phyloP scores from a whole-genome alignment of 495 filamentous ascomycete species.

The Lindgomyces ingoldianus region DNA sequence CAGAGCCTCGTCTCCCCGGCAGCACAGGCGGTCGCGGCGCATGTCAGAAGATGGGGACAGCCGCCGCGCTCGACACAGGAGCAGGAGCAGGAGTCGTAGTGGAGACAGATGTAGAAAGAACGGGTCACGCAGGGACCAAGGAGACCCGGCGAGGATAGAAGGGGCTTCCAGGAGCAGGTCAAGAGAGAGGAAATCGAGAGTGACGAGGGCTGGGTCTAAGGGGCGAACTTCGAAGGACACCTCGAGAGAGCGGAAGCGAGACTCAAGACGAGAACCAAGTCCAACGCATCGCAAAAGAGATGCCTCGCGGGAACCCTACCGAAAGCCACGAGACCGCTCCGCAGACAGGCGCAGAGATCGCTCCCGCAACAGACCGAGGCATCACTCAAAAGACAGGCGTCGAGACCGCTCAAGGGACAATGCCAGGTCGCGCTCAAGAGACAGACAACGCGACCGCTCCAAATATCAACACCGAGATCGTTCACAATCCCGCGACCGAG shows the following conservation, averaged over 20 bases:
- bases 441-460: slow-evolving; percentile 13
- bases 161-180: slow-evolving; percentile 5
- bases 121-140: not conserved
- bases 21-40: slow-evolving; percentile 3
- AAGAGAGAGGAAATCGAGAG: slow-evolving; percentile 5
- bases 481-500: not conserved
- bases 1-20: slow-evolving; percentile 17
- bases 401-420: not conserved
- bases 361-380: not conserved
- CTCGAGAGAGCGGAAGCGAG: not conserved
- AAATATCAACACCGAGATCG: slow-evolving; percentile 20
- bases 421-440: not conserved
- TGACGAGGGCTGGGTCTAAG: not conserved
- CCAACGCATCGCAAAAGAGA: slow-evolving; percentile 9
- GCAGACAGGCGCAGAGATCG: slow-evolving; percentile 14
- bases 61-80: not conserved
- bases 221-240: not conserved
- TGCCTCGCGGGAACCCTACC: slow-evolving; percentile 25
- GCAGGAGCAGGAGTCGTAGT: slow-evolving; percentile 8
- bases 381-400: slow-evolving; percentile 1
- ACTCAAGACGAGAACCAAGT: not conserved
- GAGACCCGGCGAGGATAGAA: not conserved
- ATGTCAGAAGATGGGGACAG: not conserved
- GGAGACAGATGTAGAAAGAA: not conserved
- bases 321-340: slow-evolving; percentile 12